Evolutionary conservation across 306 rosid species (phyloP).

Genomic region (Cyamopsis tetragonoloba): DNA sequence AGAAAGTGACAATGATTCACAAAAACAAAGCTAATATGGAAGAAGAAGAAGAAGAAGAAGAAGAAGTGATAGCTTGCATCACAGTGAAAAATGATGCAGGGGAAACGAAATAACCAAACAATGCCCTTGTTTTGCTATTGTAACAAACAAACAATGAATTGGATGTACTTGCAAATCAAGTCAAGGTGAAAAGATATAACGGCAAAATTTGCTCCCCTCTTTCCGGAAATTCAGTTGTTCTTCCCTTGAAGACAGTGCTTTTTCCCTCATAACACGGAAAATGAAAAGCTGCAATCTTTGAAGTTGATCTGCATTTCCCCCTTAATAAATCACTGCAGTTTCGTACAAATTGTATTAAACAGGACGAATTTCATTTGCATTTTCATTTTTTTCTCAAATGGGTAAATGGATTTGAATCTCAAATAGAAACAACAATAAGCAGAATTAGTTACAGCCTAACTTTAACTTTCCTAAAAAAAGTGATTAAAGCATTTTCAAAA

Average conservation of each 20-base stretch:
- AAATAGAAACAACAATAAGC: constrained; percentile 15
- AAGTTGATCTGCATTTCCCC: constrained; percentile 26
- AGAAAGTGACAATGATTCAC: constrained; percentile 23
- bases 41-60: constrained; percentile 21
- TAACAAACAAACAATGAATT: constrained; percentile 20
- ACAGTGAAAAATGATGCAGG: constrained; percentile 22
- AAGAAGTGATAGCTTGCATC: constrained; percentile 31
- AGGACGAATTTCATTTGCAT: not conserved
- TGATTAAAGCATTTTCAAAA: constrained; percentile 25
- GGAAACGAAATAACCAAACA: constrained; percentile 13
- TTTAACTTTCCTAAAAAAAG: not conserved
- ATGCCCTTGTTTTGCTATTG: not conserved
- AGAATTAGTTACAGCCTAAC: not conserved
- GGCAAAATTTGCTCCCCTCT: constrained; percentile 20
- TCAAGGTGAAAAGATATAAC: constrained; percentile 20
- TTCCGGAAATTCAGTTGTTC: constrained; percentile 26
- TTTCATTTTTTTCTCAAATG: constrained; percentile 1
- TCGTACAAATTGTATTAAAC: constrained; percentile 23
- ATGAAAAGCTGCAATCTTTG: constrained; percentile 20
- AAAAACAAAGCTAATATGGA: constrained; percentile 2
- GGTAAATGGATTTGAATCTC: constrained; percentile 21
- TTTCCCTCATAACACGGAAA: constrained; percentile 6
- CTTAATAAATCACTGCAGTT: constrained; percentile 20
- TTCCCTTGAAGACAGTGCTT: constrained; percentile 18
- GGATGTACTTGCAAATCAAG: constrained; percentile 21